Conservation (phyloP, 495 filamentous ascomycete species). For the Beverwykella pulmonaria region DNA sequence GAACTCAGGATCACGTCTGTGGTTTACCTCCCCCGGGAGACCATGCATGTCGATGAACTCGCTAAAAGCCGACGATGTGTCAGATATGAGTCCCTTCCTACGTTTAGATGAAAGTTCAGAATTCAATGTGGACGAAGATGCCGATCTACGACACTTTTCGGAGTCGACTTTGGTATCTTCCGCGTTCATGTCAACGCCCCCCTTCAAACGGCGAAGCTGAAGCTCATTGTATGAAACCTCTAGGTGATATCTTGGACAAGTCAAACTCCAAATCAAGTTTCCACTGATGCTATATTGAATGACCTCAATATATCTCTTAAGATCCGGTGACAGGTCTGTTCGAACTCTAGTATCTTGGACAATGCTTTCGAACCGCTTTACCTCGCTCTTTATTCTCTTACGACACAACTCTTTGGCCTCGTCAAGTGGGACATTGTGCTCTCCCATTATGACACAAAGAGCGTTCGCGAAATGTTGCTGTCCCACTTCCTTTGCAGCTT, state of each 20-base stretch:
- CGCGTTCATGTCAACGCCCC: too few relatives aligned
- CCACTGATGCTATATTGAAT: conserved; percentile 36
- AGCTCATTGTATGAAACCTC: too few relatives aligned
- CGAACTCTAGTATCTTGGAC: conserved; percentile 25
- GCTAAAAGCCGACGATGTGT: too few relatives aligned
- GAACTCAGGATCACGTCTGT: too few relatives aligned
- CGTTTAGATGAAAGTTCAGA: too few relatives aligned
- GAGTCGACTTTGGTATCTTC: too few relatives aligned
- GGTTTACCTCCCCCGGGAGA: too few relatives aligned
- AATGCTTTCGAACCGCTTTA: conserved; percentile 13
- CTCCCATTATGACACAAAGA: conserved; percentile 47
- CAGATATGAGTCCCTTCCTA: too few relatives aligned
- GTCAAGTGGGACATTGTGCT: conserved; percentile 32
- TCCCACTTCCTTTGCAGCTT: conserved; percentile 21
- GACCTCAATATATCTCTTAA: conserved; percentile 41
- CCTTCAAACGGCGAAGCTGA: too few relatives aligned
- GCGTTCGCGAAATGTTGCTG: conserved; percentile 46
- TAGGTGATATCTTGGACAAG: conserved; percentile 45
- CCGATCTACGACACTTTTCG: too few relatives aligned
- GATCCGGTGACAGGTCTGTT: conserved; percentile 2
- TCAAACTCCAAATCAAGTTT: conserved; percentile 44
- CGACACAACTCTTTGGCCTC: conserved; percentile 12
- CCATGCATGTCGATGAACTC: too few relatives aligned
- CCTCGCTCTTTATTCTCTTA: background rate
- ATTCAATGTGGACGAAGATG: too few relatives aligned